phyloP scores from a whole-genome alignment of 345 rosid genomes.

The Lumnitzera racemosa region DNA sequence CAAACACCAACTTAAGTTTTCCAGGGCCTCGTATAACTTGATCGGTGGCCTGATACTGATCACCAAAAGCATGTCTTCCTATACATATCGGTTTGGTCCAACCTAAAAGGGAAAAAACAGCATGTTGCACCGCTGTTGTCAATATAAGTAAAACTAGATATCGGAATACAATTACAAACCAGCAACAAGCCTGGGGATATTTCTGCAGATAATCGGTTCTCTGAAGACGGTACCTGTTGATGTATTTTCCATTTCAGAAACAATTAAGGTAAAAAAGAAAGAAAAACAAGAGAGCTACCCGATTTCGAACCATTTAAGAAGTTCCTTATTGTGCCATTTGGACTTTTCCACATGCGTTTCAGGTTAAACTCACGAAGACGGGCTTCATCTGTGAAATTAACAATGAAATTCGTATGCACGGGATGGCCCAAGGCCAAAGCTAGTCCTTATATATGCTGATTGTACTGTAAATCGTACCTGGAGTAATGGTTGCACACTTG shows the following conservation, averaged over 20 bases:
- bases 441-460: no score
- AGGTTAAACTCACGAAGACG: constrained; percentile 78
- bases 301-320: constrained; percentile 68
- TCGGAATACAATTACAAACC: constrained; percentile 26
- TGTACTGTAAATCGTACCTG: constrained; percentile 37
- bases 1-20: constrained; percentile 80
- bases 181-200: constrained; percentile 77
- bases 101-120: constrained; percentile 34
- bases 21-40: constrained; percentile 85
- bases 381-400: constrained; percentile 62
- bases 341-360: constrained; percentile 98
- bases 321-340: constrained; percentile 93
- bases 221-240: constrained; percentile 87
- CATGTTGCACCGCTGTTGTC: neutral
- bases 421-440: no score
- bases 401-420: neutral
- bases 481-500: constrained; percentile 97
- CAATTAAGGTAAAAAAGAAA: constrained; percentile 1
- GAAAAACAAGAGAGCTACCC: no score
- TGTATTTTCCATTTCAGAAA: neutral
- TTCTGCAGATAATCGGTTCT: constrained; percentile 95
- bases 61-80: constrained; percentile 99
- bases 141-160: neutral
- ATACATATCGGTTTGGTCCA: constrained; percentile 98
- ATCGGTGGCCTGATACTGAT: constrained; percentile 95